These are phyloP conservation scores for Ehretia macrophylla DNA, from an alignment of 257 asterid species.

Conservation along the genomic window DNA sequence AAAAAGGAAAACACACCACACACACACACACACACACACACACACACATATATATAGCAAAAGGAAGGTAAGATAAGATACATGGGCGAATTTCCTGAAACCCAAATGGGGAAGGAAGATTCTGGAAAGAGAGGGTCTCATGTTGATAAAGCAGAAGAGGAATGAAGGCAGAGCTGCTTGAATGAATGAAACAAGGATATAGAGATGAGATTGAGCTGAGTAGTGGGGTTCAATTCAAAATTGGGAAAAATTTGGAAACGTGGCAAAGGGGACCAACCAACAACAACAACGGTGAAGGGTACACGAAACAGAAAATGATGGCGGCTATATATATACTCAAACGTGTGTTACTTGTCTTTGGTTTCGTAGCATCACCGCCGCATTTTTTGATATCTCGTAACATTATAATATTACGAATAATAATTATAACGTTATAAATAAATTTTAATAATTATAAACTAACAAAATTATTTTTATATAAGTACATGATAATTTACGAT, in stretches of 20 bases:
- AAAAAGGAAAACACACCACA: too few relatives aligned
- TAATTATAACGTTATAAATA: too few relatives aligned
- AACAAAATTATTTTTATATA: too few relatives aligned
- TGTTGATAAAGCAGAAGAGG: conserved; percentile 14
- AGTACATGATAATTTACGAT: too few relatives aligned
- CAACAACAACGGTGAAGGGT: not conserved
- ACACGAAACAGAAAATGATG: not conserved
- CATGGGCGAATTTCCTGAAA: conserved; percentile 35
- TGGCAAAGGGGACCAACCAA: too few relatives aligned
- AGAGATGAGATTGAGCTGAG: conserved; percentile 1
- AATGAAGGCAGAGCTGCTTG: not conserved
- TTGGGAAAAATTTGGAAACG: not conserved
- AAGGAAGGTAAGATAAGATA: conserved; percentile 22
- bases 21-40: too few relatives aligned
- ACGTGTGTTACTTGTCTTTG: too few relatives aligned
- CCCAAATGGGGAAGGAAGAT: conserved; percentile 33
- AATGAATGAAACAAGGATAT: not conserved
- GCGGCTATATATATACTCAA: not conserved
- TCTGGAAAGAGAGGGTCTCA: conserved; percentile 53
- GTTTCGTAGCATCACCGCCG: too few relatives aligned
- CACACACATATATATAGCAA: too few relatives aligned
- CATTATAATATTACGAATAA: too few relatives aligned
- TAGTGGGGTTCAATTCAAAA: not conserved
- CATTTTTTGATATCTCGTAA: too few relatives aligned
- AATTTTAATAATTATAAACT: too few relatives aligned